phyloP scores from a whole-genome alignment of 2,329 filamentous ascomycete genomes.

The Colletotrichum tamarilloi region DNA sequence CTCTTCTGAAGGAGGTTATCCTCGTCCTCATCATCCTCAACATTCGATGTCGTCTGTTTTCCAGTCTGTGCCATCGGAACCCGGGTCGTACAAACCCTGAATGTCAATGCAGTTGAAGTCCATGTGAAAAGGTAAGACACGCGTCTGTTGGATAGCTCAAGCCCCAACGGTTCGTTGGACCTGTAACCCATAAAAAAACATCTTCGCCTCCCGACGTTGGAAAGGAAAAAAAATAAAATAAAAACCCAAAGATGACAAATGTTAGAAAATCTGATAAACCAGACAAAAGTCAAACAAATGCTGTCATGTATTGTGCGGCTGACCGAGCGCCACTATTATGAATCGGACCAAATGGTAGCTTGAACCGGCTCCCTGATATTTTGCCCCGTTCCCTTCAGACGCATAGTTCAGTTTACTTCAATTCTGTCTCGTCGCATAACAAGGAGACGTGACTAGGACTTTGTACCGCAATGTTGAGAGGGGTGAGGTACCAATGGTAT shows the following conservation, averaged over 20 bases:
- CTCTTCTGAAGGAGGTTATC: neutral
- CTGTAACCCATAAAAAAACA: neutral
- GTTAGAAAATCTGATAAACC: neutral
- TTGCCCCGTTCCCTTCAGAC: neutral
- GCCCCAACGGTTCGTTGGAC: neutral
- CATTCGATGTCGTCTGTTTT: neutral
- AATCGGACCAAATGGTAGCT: neutral
- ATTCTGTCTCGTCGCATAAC: too few species aligned
- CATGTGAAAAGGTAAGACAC: neutral
- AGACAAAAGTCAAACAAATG: neutral
- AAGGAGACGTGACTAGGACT: neutral
- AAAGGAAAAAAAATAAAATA: too few species aligned
- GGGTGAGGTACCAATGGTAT: neutral
- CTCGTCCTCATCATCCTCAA: neutral
- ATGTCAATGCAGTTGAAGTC: neutral
- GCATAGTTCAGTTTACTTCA: neutral
- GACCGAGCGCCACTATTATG: neutral
- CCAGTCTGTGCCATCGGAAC: neutral
- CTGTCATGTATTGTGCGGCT: neutral
- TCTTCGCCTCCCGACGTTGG: neutral
- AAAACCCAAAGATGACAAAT: neutral
- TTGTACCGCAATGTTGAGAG: neutral
- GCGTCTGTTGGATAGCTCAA: neutral
- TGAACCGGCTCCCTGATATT: neutral
- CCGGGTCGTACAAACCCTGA: neutral